Evolutionary conservation across 192 early-diverging fungal genomes (phyloP), one percentile per base, ranked within the genome.

Genomic region (Gonapodya prolifera): DNA sequence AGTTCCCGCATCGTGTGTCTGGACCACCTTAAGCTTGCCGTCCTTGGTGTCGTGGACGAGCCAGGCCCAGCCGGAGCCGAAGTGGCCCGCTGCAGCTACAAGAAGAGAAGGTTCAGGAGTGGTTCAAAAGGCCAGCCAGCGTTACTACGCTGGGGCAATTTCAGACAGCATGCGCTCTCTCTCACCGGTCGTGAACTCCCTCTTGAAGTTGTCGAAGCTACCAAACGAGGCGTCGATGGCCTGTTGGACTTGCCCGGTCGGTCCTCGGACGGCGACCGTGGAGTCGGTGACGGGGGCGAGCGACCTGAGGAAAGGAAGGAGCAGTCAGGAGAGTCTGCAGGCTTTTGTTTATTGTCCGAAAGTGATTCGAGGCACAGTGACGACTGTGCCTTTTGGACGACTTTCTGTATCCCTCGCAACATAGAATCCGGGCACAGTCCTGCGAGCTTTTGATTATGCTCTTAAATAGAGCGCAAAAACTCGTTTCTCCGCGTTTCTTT

Each of bases 31-130:
- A 35, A 83, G 75, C 34, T 78, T 70, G 18, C 83, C 83, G 30
- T 78, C 35, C 69, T 78, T 69, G 35, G 78, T 83, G 18, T 83
- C 80, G 36, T 80, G 81, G 31, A 83, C 83, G 2, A 83, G 75
- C 83, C 83, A 83, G 30, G 81, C 83, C 83, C 83, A 83, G 2
- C 83, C 83, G 32, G 83, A 83, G 34, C 83, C 83, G 78, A 83
- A 83, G 80, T 82, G 83, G 29, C 81, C 81, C 16, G 81, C 81
- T 28, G 83, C 80, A 61, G 79, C 83, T 34, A 75, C 80, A 34
- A 16, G 45, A 23, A 23, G 45, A 61, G 23, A 23, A 61, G 23
- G 75, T 1, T 76, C 75, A 61, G 8, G 23, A 61, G 23, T 61
- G 45, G 23, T 8, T 61, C 45, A 61, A 61, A 61, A 61, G 45